Conservation (phyloP, 306 rosid genomes). For the Notholithocarpus densiflorus region DNA sequence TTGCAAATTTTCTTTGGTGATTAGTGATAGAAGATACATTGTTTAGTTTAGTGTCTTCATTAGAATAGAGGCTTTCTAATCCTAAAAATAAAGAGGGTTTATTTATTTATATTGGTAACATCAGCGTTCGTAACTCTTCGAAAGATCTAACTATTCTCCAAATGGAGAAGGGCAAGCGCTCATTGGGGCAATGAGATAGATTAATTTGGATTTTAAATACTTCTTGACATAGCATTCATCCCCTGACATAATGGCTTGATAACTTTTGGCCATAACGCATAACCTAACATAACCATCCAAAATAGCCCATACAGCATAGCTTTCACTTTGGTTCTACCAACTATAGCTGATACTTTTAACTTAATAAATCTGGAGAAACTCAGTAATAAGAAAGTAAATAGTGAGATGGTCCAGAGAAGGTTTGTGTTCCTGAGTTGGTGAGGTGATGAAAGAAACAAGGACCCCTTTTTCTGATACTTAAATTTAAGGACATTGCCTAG, state of each 20-base stretch:
- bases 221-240: background rate
- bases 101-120: too few relatives aligned
- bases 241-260: background rate
- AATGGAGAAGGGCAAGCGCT: background rate
- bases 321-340: background rate
- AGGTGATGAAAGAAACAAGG: slow-evolving; percentile 66
- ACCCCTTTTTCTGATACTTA: slow-evolving; percentile 45
- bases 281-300: background rate
- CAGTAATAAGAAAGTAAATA: slow-evolving; percentile 54
- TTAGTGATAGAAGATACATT: background rate
- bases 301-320: too few relatives aligned
- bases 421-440: slow-evolving; percentile 25
- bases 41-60: background rate
- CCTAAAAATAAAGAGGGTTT: too few relatives aligned
- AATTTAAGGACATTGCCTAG: too few relatives aligned
- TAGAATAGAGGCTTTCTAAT: background rate
- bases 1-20: slow-evolving; percentile 5
- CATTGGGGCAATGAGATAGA: background rate
- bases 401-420: slow-evolving; percentile 48
- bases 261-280: background rate
- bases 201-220: too few relatives aligned
- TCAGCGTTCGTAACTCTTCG: too few relatives aligned
- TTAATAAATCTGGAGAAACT: slow-evolving; percentile 43
- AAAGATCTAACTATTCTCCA: too few relatives aligned
- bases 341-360: slow-evolving; percentile 3